Conservation (phyloP, 768 basidiomycete genomes). For the Kwoniella bestiolae region DNA sequence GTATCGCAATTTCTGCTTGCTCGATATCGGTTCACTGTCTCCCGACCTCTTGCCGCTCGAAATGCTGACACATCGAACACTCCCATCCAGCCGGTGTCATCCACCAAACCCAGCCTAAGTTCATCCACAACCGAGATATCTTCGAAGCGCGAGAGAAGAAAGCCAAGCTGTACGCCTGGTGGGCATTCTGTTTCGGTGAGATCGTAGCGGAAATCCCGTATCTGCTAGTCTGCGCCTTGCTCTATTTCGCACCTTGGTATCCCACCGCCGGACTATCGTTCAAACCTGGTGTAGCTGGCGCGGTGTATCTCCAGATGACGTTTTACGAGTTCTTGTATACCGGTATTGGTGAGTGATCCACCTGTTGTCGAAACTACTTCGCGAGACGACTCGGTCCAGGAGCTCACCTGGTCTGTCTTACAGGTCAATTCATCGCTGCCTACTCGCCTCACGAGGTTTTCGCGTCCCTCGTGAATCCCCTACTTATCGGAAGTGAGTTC, state of each 20-base stretch:
- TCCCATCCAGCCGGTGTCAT: conserved; percentile 70
- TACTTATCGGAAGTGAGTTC: conserved; percentile 36
- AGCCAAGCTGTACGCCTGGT: conserved; percentile 46
- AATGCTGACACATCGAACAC: conserved; percentile 42
- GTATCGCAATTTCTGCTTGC: no score
- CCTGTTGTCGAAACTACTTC: background rate
- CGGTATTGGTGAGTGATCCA: conserved; percentile 40
- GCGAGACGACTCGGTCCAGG: background rate
- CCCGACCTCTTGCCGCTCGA: background rate
- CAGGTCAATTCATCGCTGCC: conserved; percentile 49
- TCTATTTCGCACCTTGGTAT: conserved; percentile 49
- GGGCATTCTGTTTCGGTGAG: conserved; percentile 44
- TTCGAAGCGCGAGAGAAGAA: conserved; percentile 52
- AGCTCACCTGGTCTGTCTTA: background rate
- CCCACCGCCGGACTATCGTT: conserved; percentile 51
- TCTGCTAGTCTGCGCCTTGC: conserved; percentile 44
- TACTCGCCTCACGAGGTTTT: conserved; percentile 53
- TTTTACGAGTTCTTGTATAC: conserved; percentile 56
- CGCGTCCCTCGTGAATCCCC: conserved; percentile 51
- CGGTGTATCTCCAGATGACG: conserved; percentile 53
- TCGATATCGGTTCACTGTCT: no score
- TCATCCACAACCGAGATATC: conserved; percentile 68
- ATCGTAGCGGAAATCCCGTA: conserved; percentile 50
- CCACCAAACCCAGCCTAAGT: conserved; percentile 76
- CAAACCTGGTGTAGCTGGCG: conserved; percentile 44